Evolutionary conservation across 345 rosid species (phyloP).

Genomic region (Anacardium occidentale): DNA sequence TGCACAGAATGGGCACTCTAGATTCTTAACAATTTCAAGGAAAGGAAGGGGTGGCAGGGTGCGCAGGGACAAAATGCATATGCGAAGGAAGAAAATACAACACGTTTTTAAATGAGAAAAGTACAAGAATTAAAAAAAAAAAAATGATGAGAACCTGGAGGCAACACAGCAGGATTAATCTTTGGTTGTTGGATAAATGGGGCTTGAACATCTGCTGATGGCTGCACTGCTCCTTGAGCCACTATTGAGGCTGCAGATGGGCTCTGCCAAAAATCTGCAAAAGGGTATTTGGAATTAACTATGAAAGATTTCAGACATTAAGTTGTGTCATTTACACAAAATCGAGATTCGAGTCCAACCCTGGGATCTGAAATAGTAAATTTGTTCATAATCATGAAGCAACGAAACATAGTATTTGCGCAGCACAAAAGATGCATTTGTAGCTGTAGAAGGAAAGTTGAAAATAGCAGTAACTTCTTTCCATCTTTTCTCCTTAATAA

Average conservation of each 20-base stretch:
- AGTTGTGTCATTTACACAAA: slow-evolving; percentile 30
- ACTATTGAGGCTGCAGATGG: slow-evolving; percentile 32
- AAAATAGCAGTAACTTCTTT: slow-evolving; percentile 95
- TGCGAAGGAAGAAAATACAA: too few relatives aligned
- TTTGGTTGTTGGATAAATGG: slow-evolving; percentile 46
- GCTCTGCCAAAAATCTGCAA: slow-evolving; percentile 52
- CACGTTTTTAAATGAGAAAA: background rate
- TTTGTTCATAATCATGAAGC: slow-evolving; percentile 76
- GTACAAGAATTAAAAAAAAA: background rate
- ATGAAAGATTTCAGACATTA: background rate
- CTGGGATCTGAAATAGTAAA: slow-evolving; percentile 62
- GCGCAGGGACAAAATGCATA: too few relatives aligned
- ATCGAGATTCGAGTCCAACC: slow-evolving; percentile 48
- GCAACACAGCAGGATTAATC: slow-evolving; percentile 33
- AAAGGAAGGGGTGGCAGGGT: too few relatives aligned
- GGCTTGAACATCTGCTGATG: slow-evolving; percentile 46
- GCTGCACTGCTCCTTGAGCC: slow-evolving; percentile 43
- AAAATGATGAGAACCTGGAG: slow-evolving; percentile 44
- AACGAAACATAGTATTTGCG: slow-evolving; percentile 87
- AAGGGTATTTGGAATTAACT: slow-evolving; percentile 6
- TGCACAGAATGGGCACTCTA: background rate
- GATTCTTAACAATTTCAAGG: background rate
- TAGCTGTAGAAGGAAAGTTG: slow-evolving; percentile 95
- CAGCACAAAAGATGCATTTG: slow-evolving; percentile 89
- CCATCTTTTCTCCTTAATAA: slow-evolving; percentile 84